phyloP scores from a whole-genome alignment of 2,329 filamentous ascomycete species.

The Lachnellula occidentalis region DNA sequence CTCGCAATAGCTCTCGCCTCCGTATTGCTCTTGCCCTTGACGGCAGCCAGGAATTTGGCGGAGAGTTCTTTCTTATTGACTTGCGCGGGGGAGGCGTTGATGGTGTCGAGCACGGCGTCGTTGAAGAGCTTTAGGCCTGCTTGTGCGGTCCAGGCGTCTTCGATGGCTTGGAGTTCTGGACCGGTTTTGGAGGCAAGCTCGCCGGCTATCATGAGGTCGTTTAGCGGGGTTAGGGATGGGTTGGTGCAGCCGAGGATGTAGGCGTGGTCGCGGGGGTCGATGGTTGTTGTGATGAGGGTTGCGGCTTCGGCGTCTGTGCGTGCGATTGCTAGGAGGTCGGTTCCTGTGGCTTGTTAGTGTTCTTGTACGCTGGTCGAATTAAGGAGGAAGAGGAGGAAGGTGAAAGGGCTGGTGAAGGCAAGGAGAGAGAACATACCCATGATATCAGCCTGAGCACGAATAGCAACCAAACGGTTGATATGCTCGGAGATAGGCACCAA shows the following conservation, averaged over 20 bases:
- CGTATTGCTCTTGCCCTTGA: conserved; percentile 77
- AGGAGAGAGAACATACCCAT: conserved; percentile 58
- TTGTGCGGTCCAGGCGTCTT: conserved; percentile 78
- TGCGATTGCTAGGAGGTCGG: conserved; percentile 83
- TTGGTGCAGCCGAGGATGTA: conserved; percentile 93
- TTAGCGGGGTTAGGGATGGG: conserved; percentile 73
- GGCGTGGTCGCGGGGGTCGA: conserved; percentile 89
- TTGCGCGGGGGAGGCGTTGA: conserved; percentile 57
- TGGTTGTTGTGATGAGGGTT: conserved; percentile 92
- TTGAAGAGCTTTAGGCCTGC: conserved; percentile 84
- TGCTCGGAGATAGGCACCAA: conserved; percentile 95
- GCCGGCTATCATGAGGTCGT: conserved; percentile 84
- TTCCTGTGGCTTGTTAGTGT: conserved; percentile 41
- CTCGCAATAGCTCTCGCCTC: conserved; percentile 79
- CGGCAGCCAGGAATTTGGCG: conserved; percentile 58
- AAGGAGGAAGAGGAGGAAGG: background rate
- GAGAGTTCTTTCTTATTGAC: conserved; percentile 65
- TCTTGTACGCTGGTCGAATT: conserved; percentile 10
- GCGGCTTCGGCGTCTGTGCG: conserved; percentile 97
- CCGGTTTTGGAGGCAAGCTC: conserved; percentile 79
- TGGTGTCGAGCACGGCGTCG: conserved; percentile 79
- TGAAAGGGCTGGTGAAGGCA: background rate
- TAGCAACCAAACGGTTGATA: conserved; percentile 95
- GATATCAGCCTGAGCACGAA: conserved; percentile 95
- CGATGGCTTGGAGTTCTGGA: conserved; percentile 77